A percentile compares a stretch with the other conserved stretches of the same genome.
Conservation (phyloP, 192 early-diverging fungal genomes). For the Chytriomyces sp. region DNA sequence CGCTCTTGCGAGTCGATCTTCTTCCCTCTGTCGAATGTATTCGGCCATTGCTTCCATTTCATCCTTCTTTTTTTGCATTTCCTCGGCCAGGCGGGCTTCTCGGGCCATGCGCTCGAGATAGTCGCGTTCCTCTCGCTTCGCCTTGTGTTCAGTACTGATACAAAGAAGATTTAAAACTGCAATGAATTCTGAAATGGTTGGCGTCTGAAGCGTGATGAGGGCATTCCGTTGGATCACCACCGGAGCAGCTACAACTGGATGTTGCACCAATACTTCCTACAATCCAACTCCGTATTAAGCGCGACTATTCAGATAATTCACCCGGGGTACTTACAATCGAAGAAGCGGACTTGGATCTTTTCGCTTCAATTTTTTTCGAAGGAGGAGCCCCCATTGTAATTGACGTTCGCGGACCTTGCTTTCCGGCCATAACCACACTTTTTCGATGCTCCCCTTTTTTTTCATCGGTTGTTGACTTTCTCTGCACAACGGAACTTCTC, state of each 20-base stretch:
- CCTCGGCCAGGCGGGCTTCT: conserved; percentile 41
- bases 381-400: background rate
- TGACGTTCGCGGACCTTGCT: background rate
- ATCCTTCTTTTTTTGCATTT: conserved; percentile 39
- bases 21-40: conserved; percentile 41
- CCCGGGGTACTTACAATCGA: background rate
- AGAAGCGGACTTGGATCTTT: conserved; percentile 1
- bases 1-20: conserved; percentile 34
- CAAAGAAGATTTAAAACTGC: conserved; percentile 50
- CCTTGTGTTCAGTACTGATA: conserved; percentile 28
- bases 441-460: background rate
- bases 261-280: background rate
- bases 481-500: background rate
- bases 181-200: conserved; percentile 45
- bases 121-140: conserved; percentile 39
- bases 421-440: background rate
- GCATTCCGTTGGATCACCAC: conserved; percentile 18
- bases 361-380: conserved; percentile 1
- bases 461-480: background rate
- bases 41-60: conserved; percentile 33
- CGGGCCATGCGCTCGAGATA: conserved; percentile 39
- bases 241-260: background rate
- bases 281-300: background rate
- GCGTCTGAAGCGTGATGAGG: conserved; percentile 50
- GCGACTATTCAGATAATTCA: background rate